Percentiles rank a stretch among this genome's conserved stretches.
phyloP scores from a whole-genome alignment of 441 rosid species.

The Mallotus japonicus region DNA sequence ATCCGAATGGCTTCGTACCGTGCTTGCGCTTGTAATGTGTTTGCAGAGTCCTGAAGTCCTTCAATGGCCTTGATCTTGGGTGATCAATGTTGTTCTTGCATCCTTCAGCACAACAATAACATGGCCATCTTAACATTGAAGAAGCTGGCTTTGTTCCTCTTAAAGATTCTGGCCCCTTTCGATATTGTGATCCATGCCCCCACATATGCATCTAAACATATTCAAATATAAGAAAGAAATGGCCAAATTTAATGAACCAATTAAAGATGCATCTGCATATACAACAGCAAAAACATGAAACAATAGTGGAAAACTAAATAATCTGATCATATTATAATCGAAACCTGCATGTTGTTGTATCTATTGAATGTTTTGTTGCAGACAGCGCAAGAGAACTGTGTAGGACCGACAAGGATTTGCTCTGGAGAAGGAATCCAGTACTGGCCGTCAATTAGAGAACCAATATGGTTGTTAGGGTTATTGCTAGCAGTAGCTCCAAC shows the following conservation, averaged over 20 bases:
- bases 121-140: conserved; percentile 64
- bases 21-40: conserved; percentile 90
- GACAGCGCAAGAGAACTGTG: conserved; percentile 86
- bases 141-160: conserved; percentile 71
- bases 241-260: too few species aligned
- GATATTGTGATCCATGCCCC: conserved; percentile 91
- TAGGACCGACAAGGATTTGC: conserved; percentile 84
- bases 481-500: conserved; percentile 22
- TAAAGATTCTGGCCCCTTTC: conserved; percentile 81
- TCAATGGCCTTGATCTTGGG: conserved; percentile 79
- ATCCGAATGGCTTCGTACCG: conserved; percentile 70
- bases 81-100: conserved; percentile 87
- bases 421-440: conserved; percentile 88
- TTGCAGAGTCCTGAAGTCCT: conserved; percentile 88
- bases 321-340: background rate
- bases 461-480: conserved; percentile 21
- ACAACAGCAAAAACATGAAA: background rate
- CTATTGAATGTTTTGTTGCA: conserved; percentile 85
- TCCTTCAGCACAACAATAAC: conserved; percentile 84
- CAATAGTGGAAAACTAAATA: background rate
- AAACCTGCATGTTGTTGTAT: conserved; percentile 88
- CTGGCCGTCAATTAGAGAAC: conserved; percentile 44
- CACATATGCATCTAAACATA: conserved; percentile 86
- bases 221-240: background rate
- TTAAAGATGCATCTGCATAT: too few species aligned